phyloP scores from a whole-genome alignment of 2,329 filamentous ascomycete genomes.

The Leptographium procerum region DNA sequence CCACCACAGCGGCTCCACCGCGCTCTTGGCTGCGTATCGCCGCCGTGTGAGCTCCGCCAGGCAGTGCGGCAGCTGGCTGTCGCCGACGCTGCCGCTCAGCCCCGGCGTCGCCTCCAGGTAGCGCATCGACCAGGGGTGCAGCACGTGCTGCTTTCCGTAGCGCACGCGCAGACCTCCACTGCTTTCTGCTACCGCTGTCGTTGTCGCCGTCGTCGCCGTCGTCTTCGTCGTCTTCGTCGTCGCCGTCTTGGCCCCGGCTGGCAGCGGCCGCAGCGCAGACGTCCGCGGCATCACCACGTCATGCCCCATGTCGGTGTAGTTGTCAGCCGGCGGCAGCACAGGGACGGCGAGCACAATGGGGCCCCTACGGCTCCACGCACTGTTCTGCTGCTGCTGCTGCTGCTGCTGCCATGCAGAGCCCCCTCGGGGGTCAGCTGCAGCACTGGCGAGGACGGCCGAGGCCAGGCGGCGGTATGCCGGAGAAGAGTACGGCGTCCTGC shows the following conservation, averaged over 20 bases:
- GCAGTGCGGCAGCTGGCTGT: slow-evolving; percentile 4
- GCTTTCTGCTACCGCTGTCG: background rate
- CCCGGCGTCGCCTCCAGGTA: slow-evolving; percentile 16
- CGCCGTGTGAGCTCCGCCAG: slow-evolving; percentile 18
- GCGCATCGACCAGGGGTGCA: slow-evolving; percentile 15
- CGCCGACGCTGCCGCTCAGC: background rate
- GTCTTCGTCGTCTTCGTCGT: background rate
- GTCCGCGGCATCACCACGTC: slow-evolving; percentile 14
- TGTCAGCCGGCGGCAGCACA: background rate
- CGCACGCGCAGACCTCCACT: slow-evolving; percentile 2
- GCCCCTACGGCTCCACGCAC: too few species aligned
- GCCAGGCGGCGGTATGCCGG: background rate
- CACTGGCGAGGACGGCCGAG: background rate
- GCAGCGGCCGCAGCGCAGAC: background rate
- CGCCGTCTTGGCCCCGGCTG: background rate
- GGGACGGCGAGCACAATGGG: background rate
- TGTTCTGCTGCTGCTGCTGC: background rate
- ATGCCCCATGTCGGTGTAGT: slow-evolving; percentile 1
- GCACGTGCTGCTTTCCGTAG: slow-evolving; percentile 14
- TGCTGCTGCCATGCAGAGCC: too few species aligned
- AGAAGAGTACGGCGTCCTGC: too few species aligned
- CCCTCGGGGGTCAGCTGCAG: background rate
- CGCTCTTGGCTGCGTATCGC: slow-evolving; percentile 16
- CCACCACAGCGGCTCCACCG: slow-evolving; percentile 14
- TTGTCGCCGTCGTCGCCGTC: background rate